phyloP scores from a whole-genome alignment of 441 rosid species.

The Dalechampia spathulata region DNA sequence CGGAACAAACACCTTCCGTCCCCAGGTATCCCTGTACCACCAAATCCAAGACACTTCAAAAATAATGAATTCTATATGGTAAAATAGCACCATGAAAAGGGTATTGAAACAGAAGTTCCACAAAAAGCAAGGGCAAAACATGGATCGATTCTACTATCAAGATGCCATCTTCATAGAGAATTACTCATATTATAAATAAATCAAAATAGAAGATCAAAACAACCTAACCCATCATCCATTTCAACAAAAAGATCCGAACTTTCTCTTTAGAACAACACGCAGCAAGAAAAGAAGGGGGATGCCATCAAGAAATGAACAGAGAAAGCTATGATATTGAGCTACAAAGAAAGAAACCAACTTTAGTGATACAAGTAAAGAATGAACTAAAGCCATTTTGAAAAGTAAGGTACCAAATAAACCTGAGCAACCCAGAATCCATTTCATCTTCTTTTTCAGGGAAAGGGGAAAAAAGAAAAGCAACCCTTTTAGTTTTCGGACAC shows the following conservation, averaged over 20 bases:
- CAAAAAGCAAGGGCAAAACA: background rate
- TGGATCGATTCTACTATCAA: too few relatives aligned
- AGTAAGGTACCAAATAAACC: conserved; percentile 22
- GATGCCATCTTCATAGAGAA: too few relatives aligned
- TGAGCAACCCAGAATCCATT: background rate
- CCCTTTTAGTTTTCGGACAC: too few relatives aligned
- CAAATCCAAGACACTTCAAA: background rate
- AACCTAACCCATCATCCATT: conserved; percentile 38
- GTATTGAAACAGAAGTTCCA: background rate
- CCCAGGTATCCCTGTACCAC: conserved; percentile 46
- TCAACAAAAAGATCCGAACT: conserved; percentile 1
- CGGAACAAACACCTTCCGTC: conserved; percentile 77
- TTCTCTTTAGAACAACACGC: background rate
- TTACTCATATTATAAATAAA: too few relatives aligned
- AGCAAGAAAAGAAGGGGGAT: background rate
- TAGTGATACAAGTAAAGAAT: conserved; percentile 28
- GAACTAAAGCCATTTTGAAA: conserved; percentile 2
- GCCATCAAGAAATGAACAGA: background rate
- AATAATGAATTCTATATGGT: background rate
- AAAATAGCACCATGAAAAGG: background rate
- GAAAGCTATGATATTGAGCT: conserved; percentile 1
- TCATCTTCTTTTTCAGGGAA: too few relatives aligned
- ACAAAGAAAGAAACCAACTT: background rate
- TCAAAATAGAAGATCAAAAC: background rate
- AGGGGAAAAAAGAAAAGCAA: too few relatives aligned